A percentile compares a stretch with the other conserved stretches of the same genome.
Conservation (phyloP, 2,329 filamentous ascomycete genomes). For the Trichoderma endophyticum region DNA sequence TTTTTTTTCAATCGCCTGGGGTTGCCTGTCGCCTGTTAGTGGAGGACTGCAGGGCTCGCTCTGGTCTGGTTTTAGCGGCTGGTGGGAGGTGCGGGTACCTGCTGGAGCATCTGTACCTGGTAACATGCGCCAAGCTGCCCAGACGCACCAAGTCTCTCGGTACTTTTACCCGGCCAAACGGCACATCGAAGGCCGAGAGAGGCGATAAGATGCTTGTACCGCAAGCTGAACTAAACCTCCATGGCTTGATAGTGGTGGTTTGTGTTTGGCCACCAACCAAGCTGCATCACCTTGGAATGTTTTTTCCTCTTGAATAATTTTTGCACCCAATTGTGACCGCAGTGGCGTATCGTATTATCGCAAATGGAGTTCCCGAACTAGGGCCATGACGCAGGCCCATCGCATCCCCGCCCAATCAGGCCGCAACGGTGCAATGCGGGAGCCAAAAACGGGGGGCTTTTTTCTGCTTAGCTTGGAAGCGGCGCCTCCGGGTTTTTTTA, state of each 20-base stretch:
- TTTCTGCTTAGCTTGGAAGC: not conserved
- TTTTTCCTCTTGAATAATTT: not conserved
- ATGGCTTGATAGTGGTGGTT: too few species aligned
- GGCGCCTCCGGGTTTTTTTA: not conserved
- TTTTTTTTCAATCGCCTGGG: constrained; percentile 3
- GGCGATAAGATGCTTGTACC: not conserved
- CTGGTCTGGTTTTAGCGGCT: not conserved
- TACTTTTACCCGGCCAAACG: not conserved
- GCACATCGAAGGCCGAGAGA: not conserved
- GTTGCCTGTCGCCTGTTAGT: not conserved
- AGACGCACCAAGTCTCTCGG: not conserved
- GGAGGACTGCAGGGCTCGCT: not conserved
- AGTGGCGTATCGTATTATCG: not conserved
- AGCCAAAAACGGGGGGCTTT: not conserved
- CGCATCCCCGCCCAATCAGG: constrained; percentile 3
- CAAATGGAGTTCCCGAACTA: not conserved
- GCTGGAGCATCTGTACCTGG: not conserved
- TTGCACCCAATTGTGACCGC: not conserved
- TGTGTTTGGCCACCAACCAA: too few species aligned
- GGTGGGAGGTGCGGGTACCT: not conserved
- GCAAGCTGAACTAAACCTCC: too few species aligned
- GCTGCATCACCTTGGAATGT: not conserved
- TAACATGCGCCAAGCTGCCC: not conserved
- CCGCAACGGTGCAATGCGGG: not conserved
- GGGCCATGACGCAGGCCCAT: not conserved